Evolutionary conservation across 2,329 filamentous ascomycete genomes (phyloP).

Genomic region (Hypoxylon sp.): DNA sequence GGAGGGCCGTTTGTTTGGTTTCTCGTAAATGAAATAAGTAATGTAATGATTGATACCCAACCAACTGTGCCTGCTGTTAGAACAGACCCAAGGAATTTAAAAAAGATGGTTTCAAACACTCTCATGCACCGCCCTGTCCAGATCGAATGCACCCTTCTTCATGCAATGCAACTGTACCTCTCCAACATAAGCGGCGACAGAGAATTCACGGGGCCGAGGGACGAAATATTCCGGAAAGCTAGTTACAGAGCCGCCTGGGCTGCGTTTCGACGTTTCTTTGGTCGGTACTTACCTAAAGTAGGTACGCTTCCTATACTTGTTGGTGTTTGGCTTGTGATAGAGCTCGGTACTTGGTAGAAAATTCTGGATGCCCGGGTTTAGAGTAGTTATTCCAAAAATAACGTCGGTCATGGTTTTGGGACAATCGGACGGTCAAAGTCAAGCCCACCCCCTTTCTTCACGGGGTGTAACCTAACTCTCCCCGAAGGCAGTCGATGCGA

Average conservation of each 20-base stretch:
- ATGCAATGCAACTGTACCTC: slow-evolving; percentile 44
- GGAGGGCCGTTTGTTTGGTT: slow-evolving; percentile 28
- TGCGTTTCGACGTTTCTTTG: slow-evolving; percentile 21
- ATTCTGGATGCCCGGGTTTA: not conserved
- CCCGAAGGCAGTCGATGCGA: slow-evolving; percentile 18
- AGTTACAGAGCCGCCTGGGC: slow-evolving; percentile 30
- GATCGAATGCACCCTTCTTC: slow-evolving; percentile 39
- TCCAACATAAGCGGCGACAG: slow-evolving; percentile 37
- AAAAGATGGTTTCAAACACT: slow-evolving; percentile 38
- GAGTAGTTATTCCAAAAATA: slow-evolving; percentile 39
- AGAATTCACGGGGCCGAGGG: slow-evolving; percentile 32
- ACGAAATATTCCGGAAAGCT: slow-evolving; percentile 39
- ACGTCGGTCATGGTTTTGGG: slow-evolving; percentile 34
- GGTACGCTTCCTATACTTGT: slow-evolving; percentile 7
- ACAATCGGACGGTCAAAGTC: slow-evolving; percentile 14
- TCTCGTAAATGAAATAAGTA: slow-evolving; percentile 44
- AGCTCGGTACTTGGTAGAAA: slow-evolving; percentile 18
- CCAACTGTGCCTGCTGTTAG: slow-evolving; percentile 34
- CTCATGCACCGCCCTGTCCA: slow-evolving; percentile 45
- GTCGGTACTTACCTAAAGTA: not conserved
- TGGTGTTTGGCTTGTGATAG: slow-evolving; percentile 30
- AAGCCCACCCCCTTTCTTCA: slow-evolving; percentile 16
- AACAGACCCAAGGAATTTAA: slow-evolving; percentile 33
- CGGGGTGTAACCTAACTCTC: slow-evolving; percentile 27
- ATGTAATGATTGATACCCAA: slow-evolving; percentile 47